These are phyloP conservation scores for Pterocarpus macrocarpus DNA, from an alignment of 306 rosid genomes.

Conservation along the genomic window DNA sequence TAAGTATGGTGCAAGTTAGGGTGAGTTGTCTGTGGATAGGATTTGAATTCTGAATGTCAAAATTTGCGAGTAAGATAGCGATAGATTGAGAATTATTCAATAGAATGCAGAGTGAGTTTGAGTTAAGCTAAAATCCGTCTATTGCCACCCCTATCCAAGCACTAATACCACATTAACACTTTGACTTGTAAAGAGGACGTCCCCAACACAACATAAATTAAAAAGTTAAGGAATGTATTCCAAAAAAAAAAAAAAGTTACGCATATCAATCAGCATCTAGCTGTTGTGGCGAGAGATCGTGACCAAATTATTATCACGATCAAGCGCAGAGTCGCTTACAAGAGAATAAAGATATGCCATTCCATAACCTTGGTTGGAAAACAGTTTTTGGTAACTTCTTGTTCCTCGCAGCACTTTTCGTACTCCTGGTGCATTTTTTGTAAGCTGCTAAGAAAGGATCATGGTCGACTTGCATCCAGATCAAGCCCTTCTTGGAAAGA, in stretches of 20 bases:
- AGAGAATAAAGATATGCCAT: conserved; percentile 40
- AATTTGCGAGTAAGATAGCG: too few species aligned
- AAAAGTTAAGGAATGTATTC: too few species aligned
- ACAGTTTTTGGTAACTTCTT: not conserved
- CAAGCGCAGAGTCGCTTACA: conserved; percentile 41
- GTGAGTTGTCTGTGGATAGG: too few species aligned
- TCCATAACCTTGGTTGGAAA: conserved; percentile 23
- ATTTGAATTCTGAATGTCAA: too few species aligned
- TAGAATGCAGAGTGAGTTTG: too few species aligned
- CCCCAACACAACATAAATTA: not conserved
- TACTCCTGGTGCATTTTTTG: conserved; percentile 59
- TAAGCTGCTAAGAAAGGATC: conserved; percentile 71
- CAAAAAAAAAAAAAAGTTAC: not conserved
- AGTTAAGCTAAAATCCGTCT: too few species aligned
- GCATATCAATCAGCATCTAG: not conserved
- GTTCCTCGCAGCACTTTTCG: not conserved
- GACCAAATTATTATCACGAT: conserved; percentile 48
- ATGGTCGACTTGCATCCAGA: conserved; percentile 45
- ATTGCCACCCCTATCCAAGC: too few species aligned
- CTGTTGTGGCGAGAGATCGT: conserved; percentile 34
- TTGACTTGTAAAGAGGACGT: not conserved
- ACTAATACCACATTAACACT: too few species aligned
- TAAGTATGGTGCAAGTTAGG: too few species aligned
- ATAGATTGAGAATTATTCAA: too few species aligned
- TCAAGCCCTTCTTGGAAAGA: conserved; percentile 46